Base-by-base conservation (phyloP, 1,284 basidiomycete genomes). In the Naganishia liquefaciens region DNA sequence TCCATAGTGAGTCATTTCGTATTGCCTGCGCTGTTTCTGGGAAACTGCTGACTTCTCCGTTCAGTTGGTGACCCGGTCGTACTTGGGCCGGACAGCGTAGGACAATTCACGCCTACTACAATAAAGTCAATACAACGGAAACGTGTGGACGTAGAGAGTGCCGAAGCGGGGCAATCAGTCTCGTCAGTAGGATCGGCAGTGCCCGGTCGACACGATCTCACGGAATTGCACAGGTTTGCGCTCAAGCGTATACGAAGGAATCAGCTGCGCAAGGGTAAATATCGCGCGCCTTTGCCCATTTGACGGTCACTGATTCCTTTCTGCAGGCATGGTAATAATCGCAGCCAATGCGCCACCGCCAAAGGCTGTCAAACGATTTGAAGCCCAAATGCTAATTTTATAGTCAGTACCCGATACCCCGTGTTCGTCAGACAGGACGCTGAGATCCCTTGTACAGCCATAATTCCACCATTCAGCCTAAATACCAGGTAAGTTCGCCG, bases 61-160 rank as follows among this genome's bases (percentile, higher is more conserved):
- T 19, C 51, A 72, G 83, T 86, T 6, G 92, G 92, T 37, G 94
- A 99, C 73, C 77, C 85, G 0, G 86, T 97, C 27, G 79, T 93
- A 46, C 82, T 97, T 47, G 95, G 96, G 0, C 96, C 96, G 2
- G 96, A 99, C 77, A 86, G 90, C 0, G 90, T 95, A 63, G 95
- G 95, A 1, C 88, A 91, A 71, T 99, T 90, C 77, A 84, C 88
- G 68, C 84, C 84, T 23, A 92, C 91, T 0, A 82, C 86, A 3
- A 83, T 99, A 69, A 92, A 91, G 81, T 90, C 87, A 66, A 99
- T 99, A 78, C 94, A 99, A 79, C 85, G 94, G 57, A 99, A 98
- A 79, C 82, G 91, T 44, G 92, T 91, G 30, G 84, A 88, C 58
- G 93, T 99, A 9, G 84, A 84, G 28, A 84, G 84, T 11, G 95